Percentiles rank a stretch among this genome's conserved stretches.
phyloP scores from a whole-genome alignment of 495 filamentous ascomycete species.

The Penicillium egyptiacum region DNA sequence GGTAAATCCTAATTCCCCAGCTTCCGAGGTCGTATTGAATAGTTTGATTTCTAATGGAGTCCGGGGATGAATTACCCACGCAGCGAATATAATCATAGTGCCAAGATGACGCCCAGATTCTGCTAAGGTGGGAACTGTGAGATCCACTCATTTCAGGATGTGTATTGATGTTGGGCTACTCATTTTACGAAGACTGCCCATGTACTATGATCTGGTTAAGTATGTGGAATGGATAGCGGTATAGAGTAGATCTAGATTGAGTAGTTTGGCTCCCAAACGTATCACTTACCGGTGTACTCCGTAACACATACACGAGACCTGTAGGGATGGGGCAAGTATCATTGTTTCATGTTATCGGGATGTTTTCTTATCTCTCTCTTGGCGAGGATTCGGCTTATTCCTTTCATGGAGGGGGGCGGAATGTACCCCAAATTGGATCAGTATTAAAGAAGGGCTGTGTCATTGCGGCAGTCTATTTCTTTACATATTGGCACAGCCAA shows the following conservation, averaged over 20 bases:
- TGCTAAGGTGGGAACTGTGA: conserved; percentile 16
- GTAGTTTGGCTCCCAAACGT: background rate
- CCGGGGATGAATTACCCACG: conserved; percentile 13
- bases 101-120: conserved; percentile 8
- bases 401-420: conserved; percentile 13
- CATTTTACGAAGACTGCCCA: background rate
- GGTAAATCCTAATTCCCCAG: background rate
- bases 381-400: conserved; percentile 10
- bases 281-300: conserved; percentile 7
- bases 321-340: conserved; percentile 14
- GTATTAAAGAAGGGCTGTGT: conserved; percentile 6
- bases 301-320: conserved; percentile 9
- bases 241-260: background rate
- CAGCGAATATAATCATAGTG: conserved; percentile 2
- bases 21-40: background rate
- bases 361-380: conserved; percentile 15
- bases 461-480: background rate
- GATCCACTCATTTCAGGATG: conserved; percentile 13
- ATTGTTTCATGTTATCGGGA: conserved; percentile 2
- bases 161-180: background rate
- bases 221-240: background rate
- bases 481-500: background rate
- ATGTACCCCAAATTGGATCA: conserved; percentile 7
- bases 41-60: background rate
- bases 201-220: background rate